A percentile compares a stretch with the other conserved stretches of the same genome.
phyloP scores from a whole-genome alignment of 768 basidiomycete species.

The Trametes punicea region DNA sequence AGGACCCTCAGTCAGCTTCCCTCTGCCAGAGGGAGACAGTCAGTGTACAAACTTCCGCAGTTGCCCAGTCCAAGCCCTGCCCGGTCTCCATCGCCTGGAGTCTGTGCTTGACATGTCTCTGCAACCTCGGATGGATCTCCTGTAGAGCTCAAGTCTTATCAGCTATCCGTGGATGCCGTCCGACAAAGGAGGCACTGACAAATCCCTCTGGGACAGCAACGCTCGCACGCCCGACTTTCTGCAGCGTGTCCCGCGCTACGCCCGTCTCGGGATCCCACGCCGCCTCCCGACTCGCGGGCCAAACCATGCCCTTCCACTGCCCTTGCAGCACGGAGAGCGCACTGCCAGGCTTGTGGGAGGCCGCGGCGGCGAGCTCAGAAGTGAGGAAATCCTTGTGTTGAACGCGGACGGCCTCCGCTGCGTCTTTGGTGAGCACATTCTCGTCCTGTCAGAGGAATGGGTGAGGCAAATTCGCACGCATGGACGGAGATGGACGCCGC shows the following conservation, averaged over 20 bases:
- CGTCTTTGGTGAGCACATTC: slow-evolving; percentile 47
- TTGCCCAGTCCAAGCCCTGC: slow-evolving; percentile 82
- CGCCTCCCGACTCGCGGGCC: slow-evolving; percentile 59
- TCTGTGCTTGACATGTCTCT: slow-evolving; percentile 75
- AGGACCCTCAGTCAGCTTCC: background rate
- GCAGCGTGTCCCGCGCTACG: slow-evolving; percentile 48
- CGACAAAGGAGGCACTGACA: slow-evolving; percentile 42
- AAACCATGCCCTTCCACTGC: slow-evolving; percentile 61
- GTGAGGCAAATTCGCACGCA: background rate
- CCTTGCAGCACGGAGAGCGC: slow-evolving; percentile 55
- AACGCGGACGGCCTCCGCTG: slow-evolving; percentile 49
- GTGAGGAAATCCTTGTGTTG: slow-evolving; percentile 65
- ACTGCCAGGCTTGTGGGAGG: slow-evolving; percentile 43
- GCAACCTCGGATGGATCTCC: slow-evolving; percentile 78
- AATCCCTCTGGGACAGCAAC: slow-evolving; percentile 58
- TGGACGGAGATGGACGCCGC: slow-evolving; percentile 24
- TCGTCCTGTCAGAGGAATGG: slow-evolving; percentile 32
- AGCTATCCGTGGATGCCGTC: background rate
- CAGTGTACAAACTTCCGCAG: slow-evolving; percentile 63
- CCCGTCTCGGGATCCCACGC: slow-evolving; percentile 64
- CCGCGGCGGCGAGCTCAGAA: slow-evolving; percentile 48
- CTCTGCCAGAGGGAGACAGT: background rate
- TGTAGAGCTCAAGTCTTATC: slow-evolving; percentile 28
- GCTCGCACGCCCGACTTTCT: slow-evolving; percentile 63
- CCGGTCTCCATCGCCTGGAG: slow-evolving; percentile 66